Evolutionary conservation across 1,284 basidiomycete genomes (phyloP), one percentile per base, ranked within the genome.

Genomic region (Neolentinus lepideus): DNA sequence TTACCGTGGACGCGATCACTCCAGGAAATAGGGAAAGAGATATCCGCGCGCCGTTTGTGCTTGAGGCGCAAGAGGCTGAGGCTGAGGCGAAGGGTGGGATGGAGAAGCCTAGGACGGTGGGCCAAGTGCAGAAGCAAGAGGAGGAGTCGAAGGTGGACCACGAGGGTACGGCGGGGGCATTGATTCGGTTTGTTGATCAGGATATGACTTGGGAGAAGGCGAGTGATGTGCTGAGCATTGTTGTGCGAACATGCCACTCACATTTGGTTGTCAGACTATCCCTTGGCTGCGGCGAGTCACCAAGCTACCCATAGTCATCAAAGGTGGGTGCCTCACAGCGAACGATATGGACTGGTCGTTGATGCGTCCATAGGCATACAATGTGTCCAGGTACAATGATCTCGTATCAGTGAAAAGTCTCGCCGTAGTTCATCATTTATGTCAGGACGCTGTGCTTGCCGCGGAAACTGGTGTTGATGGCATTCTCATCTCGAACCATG

Each of bases 401-500:
- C 29, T 48, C 14, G 29, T 24, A 33, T 35, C n/a, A n/a, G n/a
- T n/a, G n/a, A n/a, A n/a, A 31, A 25, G 43, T 46, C 10, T 27
- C 31, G n/a, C 22, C 26, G 36, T 31, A n/a, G 10, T 16, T 16
- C 27, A 27, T 21, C 29, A 25, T 52, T n/a, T 10, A 33, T 56
- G 9, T 57, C 25, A 86, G 83, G 88, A 90, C 67, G 94, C 92
- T 1, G 84, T 97, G 4, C 77, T 92, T 55, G 95, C 95, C 21
- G 87, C 82, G n/a, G 89, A 97, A 65, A 83, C 84, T 12, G 92
- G 94, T 3, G 83, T 89, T 19, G 87, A 92, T 59, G 94, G 92
- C 4, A 89, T 98, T 55, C 78, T 97, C 26, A 70, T 94, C n/a
- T 92, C 90, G 2, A 97, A 97, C 63, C 94, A 96, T 64, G 93